Evolutionary conservation across 1,284 basidiomycete genomes (phyloP).

Genomic region (Rhizopogon parksii): DNA sequence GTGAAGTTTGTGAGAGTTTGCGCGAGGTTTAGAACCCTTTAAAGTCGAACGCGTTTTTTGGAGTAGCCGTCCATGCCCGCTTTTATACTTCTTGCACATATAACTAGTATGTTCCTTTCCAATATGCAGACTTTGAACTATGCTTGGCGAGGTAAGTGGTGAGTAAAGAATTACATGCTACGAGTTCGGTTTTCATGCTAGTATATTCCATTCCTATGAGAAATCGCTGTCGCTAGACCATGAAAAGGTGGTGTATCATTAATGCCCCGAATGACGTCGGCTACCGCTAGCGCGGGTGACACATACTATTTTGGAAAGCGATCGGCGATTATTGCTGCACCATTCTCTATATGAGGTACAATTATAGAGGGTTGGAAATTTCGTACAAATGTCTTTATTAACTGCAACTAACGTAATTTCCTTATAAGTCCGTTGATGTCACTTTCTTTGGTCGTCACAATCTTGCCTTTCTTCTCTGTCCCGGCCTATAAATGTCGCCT

Average conservation of each 20-base stretch:
- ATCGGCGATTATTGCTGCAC: slow-evolving; percentile 2
- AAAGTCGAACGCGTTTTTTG: neutral
- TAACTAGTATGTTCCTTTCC: neutral
- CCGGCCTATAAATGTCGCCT: slow-evolving; percentile 4
- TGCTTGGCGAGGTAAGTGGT: no score
- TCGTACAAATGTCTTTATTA: slow-evolving; percentile 5
- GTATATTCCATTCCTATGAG: neutral
- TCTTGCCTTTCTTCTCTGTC: slow-evolving; percentile 26
- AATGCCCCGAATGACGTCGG: neutral
- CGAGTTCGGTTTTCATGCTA: neutral
- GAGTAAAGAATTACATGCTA: neutral
- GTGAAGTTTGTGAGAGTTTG: neutral
- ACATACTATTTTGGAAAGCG: neutral
- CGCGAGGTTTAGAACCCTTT: neutral
- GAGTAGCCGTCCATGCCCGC: neutral
- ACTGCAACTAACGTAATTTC: slow-evolving; percentile 15
- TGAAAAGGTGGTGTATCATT: no score
- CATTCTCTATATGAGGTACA: neutral
- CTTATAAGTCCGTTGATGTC: slow-evolving; percentile 24
- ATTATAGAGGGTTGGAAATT: neutral
- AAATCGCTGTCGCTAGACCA: no score
- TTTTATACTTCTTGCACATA: neutral
- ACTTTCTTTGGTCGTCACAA: slow-evolving; percentile 22
- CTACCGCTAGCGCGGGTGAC: neutral
- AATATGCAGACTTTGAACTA: no score